Base-by-base conservation (phyloP, 116 monocot species). In the Phalaenopsis hybrid region DNA sequence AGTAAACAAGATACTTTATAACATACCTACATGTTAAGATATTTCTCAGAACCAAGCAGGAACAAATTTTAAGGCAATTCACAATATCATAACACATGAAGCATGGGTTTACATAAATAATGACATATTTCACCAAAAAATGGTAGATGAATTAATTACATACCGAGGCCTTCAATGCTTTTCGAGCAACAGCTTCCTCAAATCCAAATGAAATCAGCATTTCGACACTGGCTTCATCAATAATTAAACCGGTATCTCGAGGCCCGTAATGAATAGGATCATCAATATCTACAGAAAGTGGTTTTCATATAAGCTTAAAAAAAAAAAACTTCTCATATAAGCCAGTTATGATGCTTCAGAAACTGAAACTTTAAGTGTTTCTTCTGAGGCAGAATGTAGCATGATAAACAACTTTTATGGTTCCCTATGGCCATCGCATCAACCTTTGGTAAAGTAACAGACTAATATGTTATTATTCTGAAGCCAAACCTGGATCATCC, bases 181-280 rank as follows among this genome's bases (percentile, higher is more conserved):
- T 96, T 21, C 89, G 86, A 84, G 94, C 94, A 84, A 94, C 83
- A n/a, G 83, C 88, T 81, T 96, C 94, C 59, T 89, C 86, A 85
- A 96, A 96, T 68, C 96, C 96, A 81, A 94, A 96, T 58, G 94
- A 94, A 78, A 94, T 75, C 78, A 96, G 83, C 74, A 90, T 96
- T 73, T 88, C 85, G 79, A 96, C 85, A 77, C 92, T 88, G 11
- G 87, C 75, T 90, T 94, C 89, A 80, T 96, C 92, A 81, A 94
- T 58, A 77, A 76, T 33, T 13, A 74, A 13, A 20, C 81, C 82
- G 23, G 79, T 28, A 72, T 77, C 75, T 78, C 70, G 76, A 63
- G 86, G 80, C 45, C 82, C 92, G 82, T 69, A 49, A 8, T 84
- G 78, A 45, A 96, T 86, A 23, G 96, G 94, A 85, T 85, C 86